Percentiles rank a stretch among this genome's conserved stretches.
These are phyloP conservation scores for Trypanosoma cruzi DNA, from an alignment of 208 protist genomes.

Conservation along the genomic window DNA sequence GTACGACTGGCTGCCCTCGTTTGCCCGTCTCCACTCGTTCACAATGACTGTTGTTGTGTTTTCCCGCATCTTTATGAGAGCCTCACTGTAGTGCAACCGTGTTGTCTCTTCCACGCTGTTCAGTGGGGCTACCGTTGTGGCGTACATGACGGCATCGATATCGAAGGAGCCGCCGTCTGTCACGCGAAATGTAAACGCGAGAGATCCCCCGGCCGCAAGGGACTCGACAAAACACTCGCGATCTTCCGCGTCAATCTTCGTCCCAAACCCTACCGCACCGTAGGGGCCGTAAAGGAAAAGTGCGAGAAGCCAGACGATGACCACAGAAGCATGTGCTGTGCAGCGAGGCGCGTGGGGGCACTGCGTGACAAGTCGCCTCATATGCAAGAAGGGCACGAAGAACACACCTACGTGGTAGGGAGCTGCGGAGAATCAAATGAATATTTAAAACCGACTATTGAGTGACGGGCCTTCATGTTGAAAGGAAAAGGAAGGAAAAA, in stretches of 20 bases:
- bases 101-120: constrained; percentile 27
- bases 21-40: constrained; percentile 54
- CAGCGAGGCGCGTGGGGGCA: background rate
- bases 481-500: too few relatives aligned
- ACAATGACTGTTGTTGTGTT: constrained; percentile 35
- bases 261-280: constrained; percentile 32
- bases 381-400: too few relatives aligned
- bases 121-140: constrained; percentile 42
- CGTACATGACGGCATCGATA: constrained; percentile 53
- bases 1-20: constrained; percentile 67
- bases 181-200: constrained; percentile 73
- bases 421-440: too few relatives aligned
- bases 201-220: constrained; percentile 52
- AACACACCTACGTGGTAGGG: too few relatives aligned
- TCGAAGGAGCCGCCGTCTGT: constrained; percentile 75
- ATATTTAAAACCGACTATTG: too few relatives aligned
- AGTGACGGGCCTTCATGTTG: too few relatives aligned
- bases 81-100: constrained; percentile 52
- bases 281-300: constrained; percentile 4
- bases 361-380: background rate
- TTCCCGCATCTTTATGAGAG: constrained; percentile 37
- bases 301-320: background rate
- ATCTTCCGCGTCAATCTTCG: constrained; percentile 51
- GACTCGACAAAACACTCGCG: constrained; percentile 72
- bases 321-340: background rate